A percentile compares a stretch with the other conserved stretches of the same genome.
Evolutionary conservation across 306 rosid genomes (phyloP).

Genomic region (Castanea mollissima): DNA sequence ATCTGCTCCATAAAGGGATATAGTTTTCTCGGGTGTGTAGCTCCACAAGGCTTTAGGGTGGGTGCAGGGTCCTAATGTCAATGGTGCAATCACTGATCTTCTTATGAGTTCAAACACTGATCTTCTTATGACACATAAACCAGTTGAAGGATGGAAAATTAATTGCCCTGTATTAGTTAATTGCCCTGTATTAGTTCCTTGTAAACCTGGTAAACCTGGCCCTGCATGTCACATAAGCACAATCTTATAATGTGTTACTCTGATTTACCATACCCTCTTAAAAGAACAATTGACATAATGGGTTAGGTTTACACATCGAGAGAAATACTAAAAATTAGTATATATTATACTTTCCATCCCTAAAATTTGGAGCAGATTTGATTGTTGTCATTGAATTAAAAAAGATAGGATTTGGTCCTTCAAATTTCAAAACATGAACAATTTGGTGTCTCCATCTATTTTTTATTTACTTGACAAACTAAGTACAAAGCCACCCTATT

Average conservation of each 20-base stretch:
- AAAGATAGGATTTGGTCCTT: too few species aligned
- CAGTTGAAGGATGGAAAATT: slow-evolving; percentile 74
- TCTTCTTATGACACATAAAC: slow-evolving; percentile 48
- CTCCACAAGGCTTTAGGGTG: slow-evolving; percentile 52
- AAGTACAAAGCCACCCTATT: too few species aligned
- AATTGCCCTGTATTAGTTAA: slow-evolving; percentile 22
- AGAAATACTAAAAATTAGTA: too few species aligned
- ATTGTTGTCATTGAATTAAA: too few species aligned
- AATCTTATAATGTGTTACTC: background rate
- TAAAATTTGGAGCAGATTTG: too few species aligned
- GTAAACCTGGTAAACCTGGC: slow-evolving; percentile 31
- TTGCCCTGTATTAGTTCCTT: slow-evolving; percentile 11
- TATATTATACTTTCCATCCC: too few species aligned
- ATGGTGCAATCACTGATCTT: slow-evolving; percentile 36
- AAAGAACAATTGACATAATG: too few species aligned
- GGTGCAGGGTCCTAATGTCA: slow-evolving; percentile 58
- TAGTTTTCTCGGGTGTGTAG: slow-evolving; percentile 42
- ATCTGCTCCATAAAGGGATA: slow-evolving; percentile 57
- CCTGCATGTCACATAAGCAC: slow-evolving; percentile 37
- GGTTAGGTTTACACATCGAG: too few species aligned
- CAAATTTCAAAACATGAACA: too few species aligned
- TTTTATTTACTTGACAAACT: too few species aligned
- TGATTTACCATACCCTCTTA: too few species aligned
- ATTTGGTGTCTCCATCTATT: too few species aligned
- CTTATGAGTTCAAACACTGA: background rate